Evolutionary conservation across 768 basidiomycete genomes (phyloP).

Genomic region (Leccinum broughii): DNA sequence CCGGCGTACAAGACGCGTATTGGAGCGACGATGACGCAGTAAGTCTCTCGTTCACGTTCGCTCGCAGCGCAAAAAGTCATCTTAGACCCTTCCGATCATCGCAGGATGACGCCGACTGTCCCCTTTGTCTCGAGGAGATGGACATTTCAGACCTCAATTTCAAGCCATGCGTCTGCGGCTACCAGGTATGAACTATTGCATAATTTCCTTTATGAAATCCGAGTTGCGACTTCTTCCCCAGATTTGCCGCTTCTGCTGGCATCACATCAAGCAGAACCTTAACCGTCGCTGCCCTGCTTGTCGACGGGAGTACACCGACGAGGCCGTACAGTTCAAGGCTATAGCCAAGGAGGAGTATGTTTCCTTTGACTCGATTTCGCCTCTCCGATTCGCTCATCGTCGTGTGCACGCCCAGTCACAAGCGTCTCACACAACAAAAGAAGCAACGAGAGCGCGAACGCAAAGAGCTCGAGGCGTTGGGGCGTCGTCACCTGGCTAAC

Average conservation of each 20-base stretch:
- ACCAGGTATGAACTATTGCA: slow-evolving; percentile 63
- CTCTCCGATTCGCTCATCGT: slow-evolving; percentile 17
- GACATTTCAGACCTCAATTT: slow-evolving; percentile 99
- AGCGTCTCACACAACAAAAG: slow-evolving; percentile 93
- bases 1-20: slow-evolving; percentile 94
- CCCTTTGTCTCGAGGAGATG: slow-evolving; percentile 98
- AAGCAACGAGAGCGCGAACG: slow-evolving; percentile 92
- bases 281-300: slow-evolving; percentile 98
- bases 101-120: slow-evolving; percentile 97
- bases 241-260: slow-evolving; percentile 99
- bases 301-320: slow-evolving; percentile 88
- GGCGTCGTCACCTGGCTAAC: slow-evolving; percentile 84
- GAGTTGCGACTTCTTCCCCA: slow-evolving; percentile 35
- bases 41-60: slow-evolving; percentile 27
- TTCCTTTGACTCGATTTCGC: not conserved
- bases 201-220: slow-evolving; percentile 18
- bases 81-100: slow-evolving; percentile 21
- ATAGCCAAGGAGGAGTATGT: slow-evolving; percentile 94
- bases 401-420: slow-evolving; percentile 59
- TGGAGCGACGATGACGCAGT: slow-evolving; percentile 93
- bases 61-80: slow-evolving; percentile 15
- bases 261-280: slow-evolving; percentile 95
- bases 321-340: slow-evolving; percentile 92
- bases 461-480: slow-evolving; percentile 88
- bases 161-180: slow-evolving; percentile 98